phyloP scores from a whole-genome alignment of 192 early-diverging fungal genomes.

The Jimgerdemannia lactiflua region DNA sequence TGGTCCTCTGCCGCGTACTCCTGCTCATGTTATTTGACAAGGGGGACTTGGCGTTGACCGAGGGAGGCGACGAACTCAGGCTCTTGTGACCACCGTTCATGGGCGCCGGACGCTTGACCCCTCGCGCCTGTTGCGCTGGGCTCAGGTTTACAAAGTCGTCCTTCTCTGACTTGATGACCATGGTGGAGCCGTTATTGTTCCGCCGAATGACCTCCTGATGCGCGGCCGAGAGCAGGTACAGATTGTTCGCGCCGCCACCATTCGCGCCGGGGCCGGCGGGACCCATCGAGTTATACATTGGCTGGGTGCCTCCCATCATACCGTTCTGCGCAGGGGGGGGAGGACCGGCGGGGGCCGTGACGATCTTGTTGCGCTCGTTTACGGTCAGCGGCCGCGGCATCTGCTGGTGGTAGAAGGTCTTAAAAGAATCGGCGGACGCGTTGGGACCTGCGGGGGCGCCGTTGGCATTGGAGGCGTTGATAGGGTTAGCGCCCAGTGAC shows the following conservation, averaged over 20 bases:
- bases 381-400: too few relatives aligned
- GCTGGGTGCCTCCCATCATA: neutral
- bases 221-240: slow-evolving; percentile 22
- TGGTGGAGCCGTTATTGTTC: neutral
- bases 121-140: neutral
- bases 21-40: neutral
- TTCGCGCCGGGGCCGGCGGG: neutral
- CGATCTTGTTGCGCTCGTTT: neutral
- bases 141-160: slow-evolving; percentile 4
- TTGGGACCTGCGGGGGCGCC: too few relatives aligned
- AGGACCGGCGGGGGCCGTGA: slow-evolving; percentile 1
- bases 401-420: too few relatives aligned
- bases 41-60: neutral
- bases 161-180: slow-evolving; percentile 5
- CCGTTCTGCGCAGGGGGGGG: slow-evolving; percentile 1
- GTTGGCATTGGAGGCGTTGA: slow-evolving; percentile 2
- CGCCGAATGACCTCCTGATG: slow-evolving; percentile 23
- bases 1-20: neutral
- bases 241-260: slow-evolving; percentile 11
- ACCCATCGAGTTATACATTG: neutral
- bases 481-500: too few relatives aligned
- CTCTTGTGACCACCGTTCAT: neutral
- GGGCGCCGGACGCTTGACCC: neutral
- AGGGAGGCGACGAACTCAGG: neutral
- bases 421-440: too few relatives aligned